Evolutionary conservation across 2,329 filamentous ascomycete species (phyloP), one percentile per base, ranked within the genome.

Genomic region (Tolypocladium cylindrosporum): DNA sequence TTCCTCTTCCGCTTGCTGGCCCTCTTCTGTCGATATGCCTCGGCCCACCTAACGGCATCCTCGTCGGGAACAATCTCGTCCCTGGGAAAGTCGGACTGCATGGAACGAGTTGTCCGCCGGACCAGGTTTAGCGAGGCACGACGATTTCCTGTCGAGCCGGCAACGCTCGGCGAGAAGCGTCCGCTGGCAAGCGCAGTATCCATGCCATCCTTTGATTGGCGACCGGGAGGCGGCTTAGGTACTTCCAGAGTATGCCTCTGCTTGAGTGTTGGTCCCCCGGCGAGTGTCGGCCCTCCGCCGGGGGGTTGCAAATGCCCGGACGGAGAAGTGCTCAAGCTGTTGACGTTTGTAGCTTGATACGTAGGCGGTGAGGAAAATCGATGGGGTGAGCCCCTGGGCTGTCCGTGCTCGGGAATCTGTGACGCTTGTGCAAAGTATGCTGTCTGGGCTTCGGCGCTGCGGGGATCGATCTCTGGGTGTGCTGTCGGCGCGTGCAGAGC

Each of bases 231-330:
- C 19, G 79, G 72, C 71, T 87, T 89, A 9, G 92, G 91, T 0
- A 96, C 90, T 72, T 96, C 91, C 34, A 97, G 79, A 0, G 91
- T 96, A 73, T 96, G 89, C 63, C 92, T 85, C 61, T 96, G 90
- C 71, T 88, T 88, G 54, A 93, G 75, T 58, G 83, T 81, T 24
- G 81, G 75, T 16, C 79, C 77, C 27, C 65, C 57, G 42, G 24
- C 24, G 24, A 27, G 24, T 57, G 83, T 81, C 24, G 81, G 75
- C 16, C 79, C 77, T 31, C 65, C 57, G 42, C 61, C 51, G 3
- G 68, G 65, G 10, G 83, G 76, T 43, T 85, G 79, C 51, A 79
- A 71, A 59, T 79, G 74, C 3, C 75, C 74, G n/a, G 82, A 80
- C 1, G 79, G 74, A 14, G 79, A 76, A 37, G 74, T 69, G 37